Evolutionary conservation across 768 basidiomycete genomes (phyloP).

Genomic region (Terana coerulea): DNA sequence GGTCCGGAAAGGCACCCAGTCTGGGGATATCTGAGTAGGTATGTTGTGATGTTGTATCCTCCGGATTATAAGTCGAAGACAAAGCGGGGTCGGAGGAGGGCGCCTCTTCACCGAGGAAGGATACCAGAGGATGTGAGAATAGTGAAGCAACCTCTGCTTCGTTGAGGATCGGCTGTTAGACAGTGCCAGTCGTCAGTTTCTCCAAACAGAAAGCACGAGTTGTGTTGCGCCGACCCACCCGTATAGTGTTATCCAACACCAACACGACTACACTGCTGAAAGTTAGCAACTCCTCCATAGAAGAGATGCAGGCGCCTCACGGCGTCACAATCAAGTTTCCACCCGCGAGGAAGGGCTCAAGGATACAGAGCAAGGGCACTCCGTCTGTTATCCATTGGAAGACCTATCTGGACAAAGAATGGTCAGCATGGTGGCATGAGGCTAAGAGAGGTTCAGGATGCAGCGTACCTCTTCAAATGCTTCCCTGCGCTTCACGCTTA

Average conservation of each 20-base stretch:
- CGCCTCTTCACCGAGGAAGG: slow-evolving; percentile 62
- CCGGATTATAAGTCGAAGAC: no score
- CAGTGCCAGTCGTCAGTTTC: neutral
- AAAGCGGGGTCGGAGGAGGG: slow-evolving; percentile 58
- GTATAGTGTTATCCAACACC: slow-evolving; percentile 72
- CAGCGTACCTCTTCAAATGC: slow-evolving; percentile 80
- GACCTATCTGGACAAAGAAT: slow-evolving; percentile 58
- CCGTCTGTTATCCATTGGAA: slow-evolving; percentile 64
- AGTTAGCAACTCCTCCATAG: no score
- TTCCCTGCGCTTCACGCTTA: slow-evolving; percentile 61
- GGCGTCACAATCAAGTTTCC: slow-evolving; percentile 77
- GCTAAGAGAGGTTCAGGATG: neutral
- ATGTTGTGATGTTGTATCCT: slow-evolving; percentile 59
- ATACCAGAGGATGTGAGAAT: slow-evolving; percentile 80
- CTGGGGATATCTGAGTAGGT: slow-evolving; percentile 50
- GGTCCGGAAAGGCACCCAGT: slow-evolving; percentile 31
- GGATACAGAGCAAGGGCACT: slow-evolving; percentile 72
- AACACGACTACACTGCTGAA: slow-evolving; percentile 73
- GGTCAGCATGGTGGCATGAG: neutral
- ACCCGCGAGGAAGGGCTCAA: slow-evolving; percentile 77
- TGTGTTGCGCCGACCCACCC: slow-evolving; percentile 45
- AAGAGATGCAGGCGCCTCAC: no score
- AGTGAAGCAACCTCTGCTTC: slow-evolving; percentile 71
- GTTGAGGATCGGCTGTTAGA: slow-evolving; percentile 70
- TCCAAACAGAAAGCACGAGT: neutral